These are phyloP conservation scores for Apocynum venetum DNA, from an alignment of 257 asterid species.

Conservation along the genomic window DNA sequence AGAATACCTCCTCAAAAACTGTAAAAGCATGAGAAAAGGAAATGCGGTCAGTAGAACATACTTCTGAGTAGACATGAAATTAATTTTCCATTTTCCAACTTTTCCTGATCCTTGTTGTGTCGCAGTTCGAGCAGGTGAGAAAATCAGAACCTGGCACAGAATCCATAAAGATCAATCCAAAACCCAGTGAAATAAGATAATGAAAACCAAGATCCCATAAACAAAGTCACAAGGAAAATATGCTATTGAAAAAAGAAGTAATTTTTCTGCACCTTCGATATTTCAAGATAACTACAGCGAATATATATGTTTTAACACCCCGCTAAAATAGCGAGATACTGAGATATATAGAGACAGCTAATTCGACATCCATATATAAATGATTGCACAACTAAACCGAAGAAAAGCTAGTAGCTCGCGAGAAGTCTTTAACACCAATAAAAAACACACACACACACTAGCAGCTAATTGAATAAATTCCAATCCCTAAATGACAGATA, in stretches of 20 bases:
- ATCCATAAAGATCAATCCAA: not conserved
- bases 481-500: not conserved
- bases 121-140: conserved; percentile 96
- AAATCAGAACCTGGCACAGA: conserved; percentile 62
- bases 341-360: not conserved
- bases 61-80: conserved; percentile 91
- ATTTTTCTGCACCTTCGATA: no score
- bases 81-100: conserved; percentile 92
- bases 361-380: not conserved
- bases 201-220: not conserved
- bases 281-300: no score
- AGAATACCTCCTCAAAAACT: not conserved
- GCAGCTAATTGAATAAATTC: not conserved
- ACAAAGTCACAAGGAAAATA: not conserved
- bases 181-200: not conserved
- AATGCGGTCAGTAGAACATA: conserved; percentile 31
- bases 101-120: conserved; percentile 97
- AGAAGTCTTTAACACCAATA: no score
- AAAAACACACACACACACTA: not conserved
- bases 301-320: not conserved
- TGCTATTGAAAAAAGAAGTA: no score
- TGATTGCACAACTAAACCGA: not conserved
- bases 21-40: conserved; percentile 12
- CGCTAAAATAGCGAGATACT: not conserved
- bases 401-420: not conserved